These are phyloP conservation scores for Talaromyces borbonicus DNA, from an alignment of 495 filamentous ascomycete genomes.

Conservation along the genomic window DNA sequence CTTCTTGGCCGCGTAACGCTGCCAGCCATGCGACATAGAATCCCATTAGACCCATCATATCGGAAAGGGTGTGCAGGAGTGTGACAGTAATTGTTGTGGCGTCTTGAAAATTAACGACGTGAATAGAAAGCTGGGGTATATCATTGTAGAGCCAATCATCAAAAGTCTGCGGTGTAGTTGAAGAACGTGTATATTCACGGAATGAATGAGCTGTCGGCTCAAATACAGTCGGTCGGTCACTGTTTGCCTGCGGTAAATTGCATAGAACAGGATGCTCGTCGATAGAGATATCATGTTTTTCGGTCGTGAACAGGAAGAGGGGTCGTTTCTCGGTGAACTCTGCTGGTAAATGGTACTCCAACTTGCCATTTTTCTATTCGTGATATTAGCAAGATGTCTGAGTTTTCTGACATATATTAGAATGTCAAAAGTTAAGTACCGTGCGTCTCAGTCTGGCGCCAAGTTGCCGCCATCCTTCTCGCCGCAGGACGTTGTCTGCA, in stretches of 20 bases:
- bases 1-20: not conserved
- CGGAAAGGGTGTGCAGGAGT: not conserved
- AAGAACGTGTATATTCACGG: not conserved
- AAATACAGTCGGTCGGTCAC: not conserved
- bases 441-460: conserved; percentile 30
- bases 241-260: conserved; percentile 13
- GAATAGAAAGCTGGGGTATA: not conserved
- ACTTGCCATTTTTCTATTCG: conserved; percentile 16
- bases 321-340: conserved; percentile 22
- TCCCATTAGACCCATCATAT: not conserved
- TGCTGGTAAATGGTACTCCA: conserved; percentile 34
- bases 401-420: not conserved
- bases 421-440: conserved; percentile 14
- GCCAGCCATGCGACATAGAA: conserved; percentile 10
- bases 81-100: not conserved
- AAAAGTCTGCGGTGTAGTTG: not conserved
- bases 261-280: conserved; percentile 21
- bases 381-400: not conserved
- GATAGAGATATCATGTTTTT: conserved; percentile 14
- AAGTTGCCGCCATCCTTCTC: conserved; percentile 31
- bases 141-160: not conserved
- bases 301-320: conserved; percentile 22
- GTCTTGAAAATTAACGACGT: not conserved
- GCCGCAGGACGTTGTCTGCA: conserved; percentile 23
- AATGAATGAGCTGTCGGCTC: not conserved